Conservation (phyloP, 305 asterid species). For the Fraxinus albicans region DNA sequence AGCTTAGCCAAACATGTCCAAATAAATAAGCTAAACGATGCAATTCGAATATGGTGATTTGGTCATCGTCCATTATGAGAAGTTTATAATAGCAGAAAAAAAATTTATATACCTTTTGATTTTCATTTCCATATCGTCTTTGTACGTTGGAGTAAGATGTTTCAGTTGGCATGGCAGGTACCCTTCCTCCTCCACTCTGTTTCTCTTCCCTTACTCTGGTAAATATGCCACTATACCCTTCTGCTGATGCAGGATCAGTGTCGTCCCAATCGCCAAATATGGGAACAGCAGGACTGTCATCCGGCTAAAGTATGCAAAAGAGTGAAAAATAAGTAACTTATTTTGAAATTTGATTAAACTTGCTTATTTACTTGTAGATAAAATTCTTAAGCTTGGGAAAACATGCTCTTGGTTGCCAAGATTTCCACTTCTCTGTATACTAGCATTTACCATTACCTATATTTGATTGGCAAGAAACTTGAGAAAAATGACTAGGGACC, state of each 20-base stretch:
- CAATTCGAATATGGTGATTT: background rate
- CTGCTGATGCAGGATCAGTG: constrained; percentile 80
- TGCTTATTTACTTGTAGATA: too few relatives aligned
- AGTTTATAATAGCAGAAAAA: background rate
- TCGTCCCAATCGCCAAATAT: constrained; percentile 93
- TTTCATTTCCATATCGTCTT: constrained; percentile 42
- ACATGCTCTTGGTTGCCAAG: background rate
- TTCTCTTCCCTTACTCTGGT: constrained; percentile 69
- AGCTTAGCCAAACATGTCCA: background rate
- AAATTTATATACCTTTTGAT: constrained; percentile 46
- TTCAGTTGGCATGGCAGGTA: constrained; percentile 57
- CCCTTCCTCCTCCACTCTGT: constrained; percentile 66
- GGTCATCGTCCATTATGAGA: background rate
- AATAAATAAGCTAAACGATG: background rate
- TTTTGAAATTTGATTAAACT: background rate
- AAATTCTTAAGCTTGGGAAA: background rate
- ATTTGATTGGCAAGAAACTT: background rate
- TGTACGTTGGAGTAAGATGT: constrained; percentile 52
- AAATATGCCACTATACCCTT: constrained; percentile 71
- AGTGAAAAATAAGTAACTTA: background rate
- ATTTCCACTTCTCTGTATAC: background rate
- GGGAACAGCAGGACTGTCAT: constrained; percentile 72
- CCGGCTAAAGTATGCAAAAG: constrained; percentile 49
- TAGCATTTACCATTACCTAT: background rate
- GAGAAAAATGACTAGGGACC: background rate